Conservation (phyloP, 2,329 filamentous ascomycete species). For the Cordyceps tenuipes region DNA sequence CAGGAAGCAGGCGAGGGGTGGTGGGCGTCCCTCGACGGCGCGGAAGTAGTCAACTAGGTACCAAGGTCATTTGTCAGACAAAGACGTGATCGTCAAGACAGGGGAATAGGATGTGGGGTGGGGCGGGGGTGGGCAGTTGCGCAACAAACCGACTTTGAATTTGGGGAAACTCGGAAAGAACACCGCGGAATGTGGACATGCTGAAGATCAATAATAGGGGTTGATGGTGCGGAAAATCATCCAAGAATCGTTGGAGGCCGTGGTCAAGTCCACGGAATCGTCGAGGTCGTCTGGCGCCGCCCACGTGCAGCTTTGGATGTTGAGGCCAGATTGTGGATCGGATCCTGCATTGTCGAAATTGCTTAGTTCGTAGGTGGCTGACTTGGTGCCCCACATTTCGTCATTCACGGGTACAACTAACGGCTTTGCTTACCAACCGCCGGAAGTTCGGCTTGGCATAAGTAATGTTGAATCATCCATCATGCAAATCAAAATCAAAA, state of each 20-base stretch:
- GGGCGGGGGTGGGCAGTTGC: not conserved
- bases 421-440: too few species aligned
- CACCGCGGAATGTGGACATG: constrained; percentile 74
- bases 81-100: not conserved
- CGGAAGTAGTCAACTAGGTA: constrained; percentile 89
- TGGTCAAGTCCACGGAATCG: too few species aligned
- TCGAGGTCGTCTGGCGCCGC: too few species aligned
- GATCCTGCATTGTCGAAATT: too few species aligned
- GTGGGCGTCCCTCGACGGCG: constrained; percentile 38
- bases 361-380: too few species aligned
- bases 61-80: not conserved
- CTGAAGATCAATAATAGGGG: not conserved
- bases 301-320: too few species aligned
- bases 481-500: not conserved
- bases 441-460: too few species aligned
- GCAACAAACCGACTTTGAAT: constrained; percentile 50
- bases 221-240: not conserved
- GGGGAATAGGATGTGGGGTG: too few species aligned
- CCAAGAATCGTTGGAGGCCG: not conserved
- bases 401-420: too few species aligned
- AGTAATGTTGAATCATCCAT: too few species aligned
- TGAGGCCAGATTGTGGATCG: too few species aligned
- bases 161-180: constrained; percentile 67
- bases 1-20: constrained; percentile 76
- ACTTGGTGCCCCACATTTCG: too few species aligned